Evolutionary conservation across 768 basidiomycete species (phyloP).

Genomic region (button mushroom (Agaricus bisporus)): DNA sequence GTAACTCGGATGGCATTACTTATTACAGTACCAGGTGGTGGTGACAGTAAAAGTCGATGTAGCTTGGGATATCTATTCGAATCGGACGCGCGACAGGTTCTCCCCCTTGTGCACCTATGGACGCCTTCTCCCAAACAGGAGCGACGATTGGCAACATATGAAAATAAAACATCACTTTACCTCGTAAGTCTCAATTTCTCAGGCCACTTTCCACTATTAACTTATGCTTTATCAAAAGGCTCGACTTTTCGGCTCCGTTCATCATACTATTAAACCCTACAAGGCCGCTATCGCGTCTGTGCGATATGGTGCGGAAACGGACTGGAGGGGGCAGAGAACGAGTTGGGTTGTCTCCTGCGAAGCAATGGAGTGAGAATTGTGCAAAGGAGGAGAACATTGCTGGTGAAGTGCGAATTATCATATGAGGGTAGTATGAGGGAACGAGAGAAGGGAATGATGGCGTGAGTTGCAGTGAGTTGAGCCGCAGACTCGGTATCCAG

Average conservation of each 20-base stretch:
- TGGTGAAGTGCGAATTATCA: constrained; percentile 51
- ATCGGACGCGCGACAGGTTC: no score
- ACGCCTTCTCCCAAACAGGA: constrained; percentile 66
- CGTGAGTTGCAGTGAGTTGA: not conserved
- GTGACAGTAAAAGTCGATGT: no score
- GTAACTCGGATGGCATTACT: no score
- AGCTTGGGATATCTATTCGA: no score
- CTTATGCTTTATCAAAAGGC: constrained; percentile 36
- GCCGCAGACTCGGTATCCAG: no score
- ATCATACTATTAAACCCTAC: constrained; percentile 56
- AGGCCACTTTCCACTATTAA: not conserved
- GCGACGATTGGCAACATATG: constrained; percentile 67
- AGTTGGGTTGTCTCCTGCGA: constrained; percentile 43
- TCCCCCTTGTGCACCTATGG: no score
- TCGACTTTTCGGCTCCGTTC: constrained; percentile 58
- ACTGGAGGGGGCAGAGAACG: constrained; percentile 49
- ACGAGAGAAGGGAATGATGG: constrained; percentile 15
- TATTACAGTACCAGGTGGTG: no score
- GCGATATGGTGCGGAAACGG: constrained; percentile 50
- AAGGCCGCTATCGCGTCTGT: constrained; percentile 62
- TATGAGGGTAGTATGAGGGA: constrained; percentile 31
- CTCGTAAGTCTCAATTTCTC: constrained; percentile 37
- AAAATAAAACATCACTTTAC: constrained; percentile 57
- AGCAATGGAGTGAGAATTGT: constrained; percentile 45
- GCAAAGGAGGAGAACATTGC: constrained; percentile 40